Evolutionary conservation across 2,329 filamentous ascomycete genomes (phyloP).

Genomic region (Penicillium capsulatum): DNA sequence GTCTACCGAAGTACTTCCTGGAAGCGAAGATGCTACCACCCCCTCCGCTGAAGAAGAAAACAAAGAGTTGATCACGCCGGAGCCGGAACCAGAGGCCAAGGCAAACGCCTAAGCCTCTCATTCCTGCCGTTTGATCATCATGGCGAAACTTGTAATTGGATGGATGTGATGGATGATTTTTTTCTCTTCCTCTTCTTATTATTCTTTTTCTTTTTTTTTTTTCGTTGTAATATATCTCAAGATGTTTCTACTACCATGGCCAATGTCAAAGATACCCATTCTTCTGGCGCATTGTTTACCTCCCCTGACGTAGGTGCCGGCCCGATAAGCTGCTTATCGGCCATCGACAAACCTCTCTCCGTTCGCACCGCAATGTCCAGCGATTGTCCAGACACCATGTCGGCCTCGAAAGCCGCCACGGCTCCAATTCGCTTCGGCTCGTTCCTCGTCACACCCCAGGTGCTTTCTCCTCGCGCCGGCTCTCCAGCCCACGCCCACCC

Average conservation of each 20-base stretch:
- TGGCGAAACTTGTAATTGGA: constrained; percentile 5
- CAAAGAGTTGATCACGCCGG: constrained; percentile 9
- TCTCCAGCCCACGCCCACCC: background rate
- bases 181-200: too few species aligned
- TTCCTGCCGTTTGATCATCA: constrained; percentile 7
- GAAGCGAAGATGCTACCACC: constrained; percentile 9
- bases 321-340: background rate
- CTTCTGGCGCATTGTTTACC: constrained; percentile 6
- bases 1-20: constrained; percentile 4
- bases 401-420: constrained; percentile 29
- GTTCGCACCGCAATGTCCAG: background rate
- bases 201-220: too few species aligned
- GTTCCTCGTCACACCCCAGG: constrained; percentile 71
- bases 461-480: constrained; percentile 29
- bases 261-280: constrained; percentile 28
- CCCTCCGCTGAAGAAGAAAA: constrained; percentile 6
- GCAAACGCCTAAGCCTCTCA: constrained; percentile 8
- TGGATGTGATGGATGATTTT: constrained; percentile 9
- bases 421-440: constrained; percentile 64
- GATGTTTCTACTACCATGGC: constrained; percentile 16
- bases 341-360: background rate
- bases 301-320: background rate
- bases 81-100: constrained; percentile 10
- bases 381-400: constrained; percentile 18
- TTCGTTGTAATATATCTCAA: constrained; percentile 19